phyloP scores from a whole-genome alignment of 495 filamentous ascomycete genomes.

The Sphaerosporella brunnea region DNA sequence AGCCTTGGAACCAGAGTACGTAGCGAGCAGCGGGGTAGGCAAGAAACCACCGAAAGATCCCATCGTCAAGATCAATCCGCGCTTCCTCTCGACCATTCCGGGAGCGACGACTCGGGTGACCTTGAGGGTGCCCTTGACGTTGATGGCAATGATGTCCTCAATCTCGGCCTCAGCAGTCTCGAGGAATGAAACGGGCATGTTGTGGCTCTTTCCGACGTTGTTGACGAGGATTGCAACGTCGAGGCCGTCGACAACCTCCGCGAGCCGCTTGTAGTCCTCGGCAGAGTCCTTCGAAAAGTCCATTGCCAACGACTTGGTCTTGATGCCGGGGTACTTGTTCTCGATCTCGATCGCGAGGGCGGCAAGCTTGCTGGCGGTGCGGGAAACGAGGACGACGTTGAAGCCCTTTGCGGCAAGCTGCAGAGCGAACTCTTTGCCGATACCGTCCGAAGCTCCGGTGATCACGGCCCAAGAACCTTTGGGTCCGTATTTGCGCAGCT shows the following conservation, averaged over 20 bases:
- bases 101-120: slow-evolving; percentile 73
- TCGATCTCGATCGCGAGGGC: slow-evolving; percentile 57
- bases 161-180: slow-evolving; percentile 62
- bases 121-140: slow-evolving; percentile 72
- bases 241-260: slow-evolving; percentile 45
- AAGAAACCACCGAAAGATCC: slow-evolving; percentile 82
- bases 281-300: slow-evolving; percentile 69
- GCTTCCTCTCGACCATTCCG: slow-evolving; percentile 61
- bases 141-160: slow-evolving; percentile 78
- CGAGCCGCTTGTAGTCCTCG: slow-evolving; percentile 55
- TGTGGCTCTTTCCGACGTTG: slow-evolving; percentile 89
- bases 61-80: slow-evolving; percentile 89
- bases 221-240: slow-evolving; percentile 84
- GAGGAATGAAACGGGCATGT: slow-evolving; percentile 75
- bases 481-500: slow-evolving; percentile 81
- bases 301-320: slow-evolving; percentile 67
- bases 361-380: slow-evolving; percentile 75
- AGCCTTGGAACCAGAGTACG: slow-evolving; percentile 93
- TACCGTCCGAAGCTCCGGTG: slow-evolving; percentile 87
- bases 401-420: slow-evolving; percentile 79
- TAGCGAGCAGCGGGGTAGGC: slow-evolving; percentile 82
- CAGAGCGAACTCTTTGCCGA: slow-evolving; percentile 88
- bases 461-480: slow-evolving; percentile 89
- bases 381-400: slow-evolving; percentile 84
- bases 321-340: slow-evolving; percentile 40